Percentiles rank a stretch among this genome's conserved stretches.
Conservation (phyloP, 768 basidiomycete genomes). For the Tricholoma matsutake region DNA sequence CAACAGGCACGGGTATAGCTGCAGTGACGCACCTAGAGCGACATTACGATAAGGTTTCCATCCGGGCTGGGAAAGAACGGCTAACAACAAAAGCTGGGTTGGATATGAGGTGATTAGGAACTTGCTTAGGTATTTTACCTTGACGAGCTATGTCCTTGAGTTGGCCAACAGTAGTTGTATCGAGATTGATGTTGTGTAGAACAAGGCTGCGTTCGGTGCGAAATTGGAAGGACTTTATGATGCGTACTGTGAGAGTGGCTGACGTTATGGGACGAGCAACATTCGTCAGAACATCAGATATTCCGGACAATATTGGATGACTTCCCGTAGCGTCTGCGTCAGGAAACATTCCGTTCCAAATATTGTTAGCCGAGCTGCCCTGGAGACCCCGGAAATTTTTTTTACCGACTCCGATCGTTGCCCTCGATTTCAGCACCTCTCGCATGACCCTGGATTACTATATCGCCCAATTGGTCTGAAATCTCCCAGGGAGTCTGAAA, state of each 20-base stretch:
- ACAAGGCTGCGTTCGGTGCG: conserved; percentile 88
- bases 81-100: conserved; percentile 37
- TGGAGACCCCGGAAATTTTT: too few relatives aligned
- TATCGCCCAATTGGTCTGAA: too few relatives aligned
- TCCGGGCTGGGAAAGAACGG: conserved; percentile 64
- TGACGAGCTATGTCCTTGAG: conserved; percentile 71
- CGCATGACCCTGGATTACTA: too few relatives aligned
- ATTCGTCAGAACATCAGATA: conserved; percentile 48
- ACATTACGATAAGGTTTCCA: conserved; percentile 89
- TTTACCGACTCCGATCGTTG: too few relatives aligned
- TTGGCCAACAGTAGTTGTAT: conserved; percentile 69
- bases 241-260: conserved; percentile 84
- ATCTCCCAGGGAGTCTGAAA: too few relatives aligned
- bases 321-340: too few relatives aligned
- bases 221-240: conserved; percentile 94
- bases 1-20: conserved; percentile 1
- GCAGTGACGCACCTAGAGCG: conserved; percentile 51
- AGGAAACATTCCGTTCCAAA: too few relatives aligned
- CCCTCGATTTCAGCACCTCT: too few relatives aligned
- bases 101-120: conserved; percentile 9
- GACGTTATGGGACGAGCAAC: conserved; percentile 61
- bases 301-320: too few relatives aligned
- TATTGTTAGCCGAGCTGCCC: too few relatives aligned
- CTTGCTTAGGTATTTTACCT: conserved; percentile 42
- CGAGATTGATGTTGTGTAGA: conserved; percentile 77